Evolutionary conservation across 139 green algal genomes (phyloP).

Genomic region (Micromonas pusilla): DNA sequence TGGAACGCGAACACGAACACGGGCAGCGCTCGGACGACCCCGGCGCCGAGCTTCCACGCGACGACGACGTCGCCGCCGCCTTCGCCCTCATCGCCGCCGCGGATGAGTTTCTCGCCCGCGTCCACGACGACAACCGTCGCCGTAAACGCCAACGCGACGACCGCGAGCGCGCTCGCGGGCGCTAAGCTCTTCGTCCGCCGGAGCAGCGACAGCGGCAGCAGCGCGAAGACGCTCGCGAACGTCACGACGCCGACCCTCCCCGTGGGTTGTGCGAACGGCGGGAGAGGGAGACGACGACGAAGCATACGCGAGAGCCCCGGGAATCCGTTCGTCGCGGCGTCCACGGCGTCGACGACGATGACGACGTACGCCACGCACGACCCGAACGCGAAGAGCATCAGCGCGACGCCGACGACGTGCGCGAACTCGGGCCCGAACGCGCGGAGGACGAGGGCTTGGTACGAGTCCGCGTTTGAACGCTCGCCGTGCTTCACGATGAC

Average conservation of each 20-base stretch:
- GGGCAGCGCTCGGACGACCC: background rate
- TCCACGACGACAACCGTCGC: background rate
- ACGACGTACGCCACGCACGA: constrained; percentile 15
- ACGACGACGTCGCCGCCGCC: too few species aligned
- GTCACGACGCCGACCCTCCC: background rate
- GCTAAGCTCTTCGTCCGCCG: background rate
- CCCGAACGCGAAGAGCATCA: constrained; percentile 3
- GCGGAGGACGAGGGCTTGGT: background rate
- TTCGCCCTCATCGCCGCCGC: background rate
- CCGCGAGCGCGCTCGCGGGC: background rate
- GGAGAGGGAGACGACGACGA: too few species aligned
- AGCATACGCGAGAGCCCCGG: too few species aligned
- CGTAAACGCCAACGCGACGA: background rate
- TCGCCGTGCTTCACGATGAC: background rate
- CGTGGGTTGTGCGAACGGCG: too few species aligned
- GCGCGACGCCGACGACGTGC: background rate
- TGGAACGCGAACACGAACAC: constrained; percentile 18
- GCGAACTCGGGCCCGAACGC: background rate
- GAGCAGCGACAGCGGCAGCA: constrained; percentile 2
- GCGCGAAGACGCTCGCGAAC: background rate
- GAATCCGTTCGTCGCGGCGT: too few species aligned
- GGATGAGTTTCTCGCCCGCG: background rate
- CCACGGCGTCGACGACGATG: background rate
- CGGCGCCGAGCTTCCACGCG: background rate
- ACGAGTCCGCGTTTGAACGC: background rate